These are phyloP conservation scores for Pythium utonaiense DNA, from an alignment of 352 stramenopile species.

Conservation along the genomic window DNA sequence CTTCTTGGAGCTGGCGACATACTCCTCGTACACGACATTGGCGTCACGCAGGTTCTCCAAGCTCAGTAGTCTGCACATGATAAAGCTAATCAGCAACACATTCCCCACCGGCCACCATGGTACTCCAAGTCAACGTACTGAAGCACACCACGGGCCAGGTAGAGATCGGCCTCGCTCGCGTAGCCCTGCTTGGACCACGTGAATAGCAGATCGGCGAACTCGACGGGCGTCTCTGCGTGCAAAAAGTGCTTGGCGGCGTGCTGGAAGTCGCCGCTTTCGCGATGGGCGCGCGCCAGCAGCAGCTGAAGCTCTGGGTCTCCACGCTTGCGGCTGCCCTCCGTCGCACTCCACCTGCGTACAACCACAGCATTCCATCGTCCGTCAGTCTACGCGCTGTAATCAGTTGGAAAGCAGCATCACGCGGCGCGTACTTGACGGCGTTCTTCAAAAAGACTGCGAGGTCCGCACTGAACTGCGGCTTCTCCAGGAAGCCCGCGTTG, in stretches of 20 bases:
- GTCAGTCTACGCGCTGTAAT: not conserved
- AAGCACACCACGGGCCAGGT: slow-evolving; percentile 66
- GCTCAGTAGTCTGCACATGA: slow-evolving; percentile 50
- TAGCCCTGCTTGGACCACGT: slow-evolving; percentile 76
- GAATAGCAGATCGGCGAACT: slow-evolving; percentile 70
- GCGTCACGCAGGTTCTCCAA: slow-evolving; percentile 86
- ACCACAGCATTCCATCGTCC: not conserved
- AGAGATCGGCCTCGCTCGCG: slow-evolving; percentile 77
- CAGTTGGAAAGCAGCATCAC: not conserved
- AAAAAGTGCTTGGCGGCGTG: slow-evolving; percentile 78
- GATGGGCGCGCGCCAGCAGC: slow-evolving; percentile 56
- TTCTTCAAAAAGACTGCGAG: slow-evolving; percentile 69
- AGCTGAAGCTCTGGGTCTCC: slow-evolving; percentile 76
- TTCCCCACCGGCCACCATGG: not conserved
- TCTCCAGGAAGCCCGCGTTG: slow-evolving; percentile 49
- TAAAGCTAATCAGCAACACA: not conserved
- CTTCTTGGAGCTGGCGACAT: slow-evolving; percentile 46
- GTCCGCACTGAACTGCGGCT: slow-evolving; percentile 69
- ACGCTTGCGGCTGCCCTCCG: slow-evolving; percentile 65
- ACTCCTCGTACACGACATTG: slow-evolving; percentile 73
- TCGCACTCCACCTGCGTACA: slow-evolving; percentile 55
- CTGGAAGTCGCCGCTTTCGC: slow-evolving; percentile 46
- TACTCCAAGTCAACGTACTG: too few species aligned
- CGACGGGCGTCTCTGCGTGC: slow-evolving; percentile 63
- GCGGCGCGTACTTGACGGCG: slow-evolving; percentile 60